Percentiles rank a stretch among this genome's conserved stretches.
These are phyloP conservation scores for Tylopilus sp. DNA, from an alignment of 768 basidiomycete species.

Conservation along the genomic window DNA sequence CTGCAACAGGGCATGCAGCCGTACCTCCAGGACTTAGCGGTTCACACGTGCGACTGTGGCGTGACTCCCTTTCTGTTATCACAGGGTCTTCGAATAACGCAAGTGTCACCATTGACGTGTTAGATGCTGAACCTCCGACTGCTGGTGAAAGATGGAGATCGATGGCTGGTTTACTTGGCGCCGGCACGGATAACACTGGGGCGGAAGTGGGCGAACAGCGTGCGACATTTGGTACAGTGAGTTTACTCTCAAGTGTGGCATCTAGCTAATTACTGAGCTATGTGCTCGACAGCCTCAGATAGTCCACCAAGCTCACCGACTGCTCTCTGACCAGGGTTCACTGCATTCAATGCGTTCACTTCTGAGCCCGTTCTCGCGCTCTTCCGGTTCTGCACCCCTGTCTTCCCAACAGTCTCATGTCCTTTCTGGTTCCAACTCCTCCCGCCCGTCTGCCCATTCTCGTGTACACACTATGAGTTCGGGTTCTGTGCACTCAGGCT, in stretches of 20 bases:
- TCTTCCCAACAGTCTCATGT: slow-evolving; percentile 42
- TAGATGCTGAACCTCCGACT: slow-evolving; percentile 67
- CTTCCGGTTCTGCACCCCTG: slow-evolving; percentile 53
- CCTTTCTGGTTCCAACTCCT: slow-evolving; percentile 52
- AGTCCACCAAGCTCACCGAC: slow-evolving; percentile 38
- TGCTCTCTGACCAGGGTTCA: slow-evolving; percentile 61
- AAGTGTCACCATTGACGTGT: slow-evolving; percentile 49
- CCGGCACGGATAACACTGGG: slow-evolving; percentile 17
- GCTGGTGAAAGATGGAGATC: slow-evolving; percentile 61
- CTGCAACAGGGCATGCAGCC: slow-evolving; percentile 11
- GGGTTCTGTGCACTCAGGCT: slow-evolving; percentile 44
- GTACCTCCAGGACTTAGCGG: slow-evolving; percentile 39
- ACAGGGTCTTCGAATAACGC: slow-evolving; percentile 31
- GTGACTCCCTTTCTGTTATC: slow-evolving; percentile 33
- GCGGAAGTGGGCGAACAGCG: slow-evolving; percentile 36
- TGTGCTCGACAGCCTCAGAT: slow-evolving; percentile 39
- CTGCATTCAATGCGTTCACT: slow-evolving; percentile 62
- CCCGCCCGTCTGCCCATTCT: slow-evolving; percentile 48
- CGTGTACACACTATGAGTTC: slow-evolving; percentile 34
- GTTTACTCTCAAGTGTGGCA: slow-evolving; percentile 23
- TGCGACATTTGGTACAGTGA: slow-evolving; percentile 63
- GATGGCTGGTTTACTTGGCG: slow-evolving; percentile 33
- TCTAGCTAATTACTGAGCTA: slow-evolving; percentile 13
- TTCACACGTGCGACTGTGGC: slow-evolving; percentile 32
- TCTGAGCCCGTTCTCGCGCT: slow-evolving; percentile 43